phyloP scores from a whole-genome alignment of 129 eudicot species.

The Glebionis coronaria region DNA sequence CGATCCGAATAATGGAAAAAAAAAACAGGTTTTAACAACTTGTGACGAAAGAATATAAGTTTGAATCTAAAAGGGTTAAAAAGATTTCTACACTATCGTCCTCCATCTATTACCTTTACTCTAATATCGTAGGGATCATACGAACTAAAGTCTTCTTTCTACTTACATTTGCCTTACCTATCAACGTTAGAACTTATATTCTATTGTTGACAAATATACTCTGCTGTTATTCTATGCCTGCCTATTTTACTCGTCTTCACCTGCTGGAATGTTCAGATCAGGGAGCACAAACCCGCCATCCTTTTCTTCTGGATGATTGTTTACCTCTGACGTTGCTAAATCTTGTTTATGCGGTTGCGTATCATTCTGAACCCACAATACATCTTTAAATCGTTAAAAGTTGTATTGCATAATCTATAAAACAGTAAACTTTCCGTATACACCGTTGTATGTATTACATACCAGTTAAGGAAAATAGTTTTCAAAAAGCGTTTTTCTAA shows the following conservation, averaged over 20 bases:
- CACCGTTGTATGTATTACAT: too few species aligned
- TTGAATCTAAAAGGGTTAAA: conserved; percentile 20
- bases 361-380: conserved; percentile 14
- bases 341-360: conserved; percentile 9
- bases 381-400: neutral
- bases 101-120: conserved; percentile 16
- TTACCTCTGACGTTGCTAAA: neutral
- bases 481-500: too few species aligned
- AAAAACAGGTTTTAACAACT: neutral
- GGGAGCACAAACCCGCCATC: conserved; percentile 26
- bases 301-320: conserved; percentile 8
- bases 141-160: conserved; percentile 16
- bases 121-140: conserved; percentile 15
- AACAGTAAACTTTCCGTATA: too few species aligned
- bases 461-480: too few species aligned
- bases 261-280: conserved; percentile 33
- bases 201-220: conserved; percentile 33
- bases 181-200: conserved; percentile 40
- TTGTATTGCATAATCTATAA: too few species aligned
- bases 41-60: conserved; percentile 26
- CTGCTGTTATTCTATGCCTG: conserved; percentile 31
- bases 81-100: conserved; percentile 29
- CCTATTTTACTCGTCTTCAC: conserved; percentile 28
- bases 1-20: neutral
- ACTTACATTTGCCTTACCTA: conserved; percentile 31